Evolutionary conservation across 345 rosid genomes (phyloP).

Genomic region (Acer campestre): DNA sequence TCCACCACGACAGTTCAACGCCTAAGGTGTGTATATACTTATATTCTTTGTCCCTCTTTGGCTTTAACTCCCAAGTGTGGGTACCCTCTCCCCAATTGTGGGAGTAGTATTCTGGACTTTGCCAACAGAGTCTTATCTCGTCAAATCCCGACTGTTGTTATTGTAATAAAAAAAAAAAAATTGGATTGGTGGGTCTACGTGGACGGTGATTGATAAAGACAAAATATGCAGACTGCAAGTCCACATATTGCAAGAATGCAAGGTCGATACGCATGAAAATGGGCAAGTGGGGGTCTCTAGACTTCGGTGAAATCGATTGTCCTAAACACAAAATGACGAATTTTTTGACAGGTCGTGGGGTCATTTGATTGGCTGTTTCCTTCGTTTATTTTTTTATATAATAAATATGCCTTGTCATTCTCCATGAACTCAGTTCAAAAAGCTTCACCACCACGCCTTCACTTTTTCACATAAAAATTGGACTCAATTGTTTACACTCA

Average conservation of each 20-base stretch:
- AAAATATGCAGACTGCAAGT: neutral
- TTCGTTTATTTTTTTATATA: neutral
- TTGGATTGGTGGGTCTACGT: constrained; percentile 7
- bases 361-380: neutral
- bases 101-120: too few species aligned
- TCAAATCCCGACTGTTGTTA: too few species aligned
- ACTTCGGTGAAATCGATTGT: constrained; percentile 7
- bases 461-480: neutral
- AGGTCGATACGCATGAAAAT: neutral
- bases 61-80: too few species aligned
- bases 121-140: too few species aligned
- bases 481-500: neutral
- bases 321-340: constrained; percentile 6
- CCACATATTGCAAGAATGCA: neutral
- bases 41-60: too few species aligned
- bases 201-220: neutral
- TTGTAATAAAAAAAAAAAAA: too few species aligned
- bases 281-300: constrained; percentile 17
- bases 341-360: neutral
- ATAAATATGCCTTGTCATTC: neutral
- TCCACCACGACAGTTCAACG: too few species aligned
- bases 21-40: too few species aligned
- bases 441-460: neutral
- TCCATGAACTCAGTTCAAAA: neutral
- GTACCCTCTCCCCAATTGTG: too few species aligned